These are phyloP conservation scores for Microstegium vimineum DNA, from an alignment of 176 grass and related monocot species.

Conservation along the genomic window DNA sequence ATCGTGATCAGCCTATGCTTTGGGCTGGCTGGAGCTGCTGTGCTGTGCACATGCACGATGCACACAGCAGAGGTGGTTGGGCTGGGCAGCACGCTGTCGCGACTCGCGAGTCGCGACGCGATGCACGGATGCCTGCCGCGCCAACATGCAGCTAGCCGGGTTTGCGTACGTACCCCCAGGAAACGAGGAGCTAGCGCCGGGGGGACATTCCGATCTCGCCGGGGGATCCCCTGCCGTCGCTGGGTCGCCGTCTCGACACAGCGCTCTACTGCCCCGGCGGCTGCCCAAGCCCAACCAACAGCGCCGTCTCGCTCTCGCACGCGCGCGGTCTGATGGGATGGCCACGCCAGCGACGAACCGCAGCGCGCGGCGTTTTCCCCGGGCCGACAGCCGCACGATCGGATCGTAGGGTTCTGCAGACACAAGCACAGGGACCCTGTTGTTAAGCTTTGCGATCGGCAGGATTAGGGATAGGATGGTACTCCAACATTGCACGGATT, in stretches of 20 bases:
- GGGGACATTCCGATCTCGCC: constrained; percentile 33
- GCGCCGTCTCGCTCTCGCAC: not conserved
- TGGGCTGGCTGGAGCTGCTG: too few relatives aligned
- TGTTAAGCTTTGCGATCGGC: not conserved
- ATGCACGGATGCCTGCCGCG: too few relatives aligned
- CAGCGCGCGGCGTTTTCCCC: not conserved
- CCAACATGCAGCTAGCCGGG: not conserved
- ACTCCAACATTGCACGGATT: not conserved
- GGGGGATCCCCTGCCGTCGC: not conserved
- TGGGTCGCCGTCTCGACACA: constrained; percentile 20
- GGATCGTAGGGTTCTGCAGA: not conserved
- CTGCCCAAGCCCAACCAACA: not conserved
- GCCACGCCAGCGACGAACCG: not conserved
- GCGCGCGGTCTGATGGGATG: not conserved
- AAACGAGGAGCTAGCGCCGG: not conserved
- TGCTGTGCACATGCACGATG: too few relatives aligned
- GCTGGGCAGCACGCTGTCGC: too few relatives aligned
- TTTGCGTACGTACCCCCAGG: not conserved
- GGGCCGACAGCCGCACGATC: constrained; percentile 11
- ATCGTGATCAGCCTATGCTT: too few relatives aligned
- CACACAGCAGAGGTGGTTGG: too few relatives aligned
- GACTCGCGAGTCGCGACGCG: too few relatives aligned
- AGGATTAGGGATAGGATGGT: too few relatives aligned
- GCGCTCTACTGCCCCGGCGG: too few relatives aligned
- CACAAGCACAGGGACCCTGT: not conserved